Evolutionary conservation across 441 rosid species (phyloP), one percentile per base, ranked within the genome.

Genomic region (Syzygium syzygioides): DNA sequence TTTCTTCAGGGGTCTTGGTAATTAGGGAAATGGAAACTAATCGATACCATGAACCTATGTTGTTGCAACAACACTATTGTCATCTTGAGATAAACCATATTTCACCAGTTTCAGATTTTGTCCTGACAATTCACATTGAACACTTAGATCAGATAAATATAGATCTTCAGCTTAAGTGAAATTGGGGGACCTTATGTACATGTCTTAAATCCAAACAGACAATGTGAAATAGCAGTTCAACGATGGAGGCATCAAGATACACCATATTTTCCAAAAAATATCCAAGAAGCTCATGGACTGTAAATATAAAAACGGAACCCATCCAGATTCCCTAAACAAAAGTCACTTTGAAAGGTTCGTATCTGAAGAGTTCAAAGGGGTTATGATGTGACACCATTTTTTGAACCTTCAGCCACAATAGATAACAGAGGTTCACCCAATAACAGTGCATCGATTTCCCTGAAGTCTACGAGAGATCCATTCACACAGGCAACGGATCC

Each of bases 401-500:
- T 86, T 86, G 90, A 89, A 89, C 88, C 90, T 86, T 37, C 88
- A 89, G 88, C 88, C 86, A 89, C 32, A 6, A 86, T 14, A 85
- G 86, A 41, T 59, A 90, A 91, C 94, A 90, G 88, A 91, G 95
- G 95, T 90, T 94, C 96, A 95, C 96, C 96, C 95, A 94, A 93
- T 87, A 95, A 94, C 92, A 91, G 91, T 89, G 94, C 85, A 91
- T 28, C 89, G 50, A 93, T 93, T 34, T 94, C 87, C 95, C 95
- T 91, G 94, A 93, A 86, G 92, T 92, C 86, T 88, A 92, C 89
- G 86, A 93, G 93, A 91, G 92, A 91, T 91, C 86, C 23, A 80
- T 91, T 90, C 91, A 92, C 88, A 76, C 18, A 87, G 89, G 92
- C 93, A 94, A 95, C 92, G 85, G 87, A 89, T 86, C 93, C 90